These are phyloP conservation scores for Saprolegnia diclina DNA, from an alignment of 352 stramenopile species.

Conservation along the genomic window DNA sequence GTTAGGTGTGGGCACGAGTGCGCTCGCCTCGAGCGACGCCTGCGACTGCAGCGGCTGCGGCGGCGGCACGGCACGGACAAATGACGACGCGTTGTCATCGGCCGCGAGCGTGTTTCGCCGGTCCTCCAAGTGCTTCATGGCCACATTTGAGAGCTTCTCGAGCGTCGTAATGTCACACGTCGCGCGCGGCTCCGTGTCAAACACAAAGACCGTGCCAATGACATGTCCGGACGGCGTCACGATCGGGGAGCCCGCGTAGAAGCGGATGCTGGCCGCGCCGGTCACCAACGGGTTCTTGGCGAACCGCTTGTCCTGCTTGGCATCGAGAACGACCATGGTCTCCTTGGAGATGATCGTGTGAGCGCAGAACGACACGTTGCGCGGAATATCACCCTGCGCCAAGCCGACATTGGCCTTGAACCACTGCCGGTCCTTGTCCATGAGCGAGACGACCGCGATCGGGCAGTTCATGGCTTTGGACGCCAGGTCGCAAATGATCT, in stretches of 20 bases:
- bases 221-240: slow-evolving; percentile 49
- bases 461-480: slow-evolving; percentile 56
- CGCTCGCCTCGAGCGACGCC: slow-evolving; percentile 34
- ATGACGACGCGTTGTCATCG: background rate
- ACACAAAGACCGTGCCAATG: slow-evolving; percentile 74
- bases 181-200: slow-evolving; percentile 35
- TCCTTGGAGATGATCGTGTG: slow-evolving; percentile 45
- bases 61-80: background rate
- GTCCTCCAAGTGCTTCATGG: background rate
- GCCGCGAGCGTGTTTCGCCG: slow-evolving; percentile 64
- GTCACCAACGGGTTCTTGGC: slow-evolving; percentile 81
- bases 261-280: slow-evolving; percentile 75
- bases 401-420: slow-evolving; percentile 18
- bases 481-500: slow-evolving; percentile 74
- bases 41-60: slow-evolving; percentile 24
- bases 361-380: slow-evolving; percentile 18
- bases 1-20: slow-evolving; percentile 36
- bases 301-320: slow-evolving; percentile 78
- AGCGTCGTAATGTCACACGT: background rate
- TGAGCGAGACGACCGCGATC: slow-evolving; percentile 38
- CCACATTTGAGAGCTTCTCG: background rate
- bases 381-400: slow-evolving; percentile 12
- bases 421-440: slow-evolving; percentile 19
- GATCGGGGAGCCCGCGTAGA: slow-evolving; percentile 72
- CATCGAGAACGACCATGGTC: slow-evolving; percentile 84